Evolutionary conservation across 1,284 basidiomycete species (phyloP), one percentile per base, ranked within the genome.

Genomic region (Tilletia horrida): DNA sequence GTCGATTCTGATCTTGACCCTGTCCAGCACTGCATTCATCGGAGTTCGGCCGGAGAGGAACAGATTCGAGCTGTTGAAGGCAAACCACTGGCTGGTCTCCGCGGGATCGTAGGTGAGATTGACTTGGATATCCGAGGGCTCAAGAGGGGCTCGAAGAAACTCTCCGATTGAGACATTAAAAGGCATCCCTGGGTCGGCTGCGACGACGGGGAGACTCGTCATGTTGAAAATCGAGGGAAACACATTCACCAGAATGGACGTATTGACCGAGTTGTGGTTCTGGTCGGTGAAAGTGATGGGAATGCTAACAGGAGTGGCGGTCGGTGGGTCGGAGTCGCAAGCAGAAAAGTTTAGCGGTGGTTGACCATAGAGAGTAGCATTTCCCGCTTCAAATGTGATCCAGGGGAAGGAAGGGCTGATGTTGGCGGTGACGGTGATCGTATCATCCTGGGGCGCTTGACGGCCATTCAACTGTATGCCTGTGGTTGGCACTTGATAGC

Each of bases 141-240:
- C 27, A n/a, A 66, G 43, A 8, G 72, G 75, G 62, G 64, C 67
- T 73, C 87, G 86, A 72, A 88, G 86, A 78, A 84, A 88, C 47
- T 83, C 83, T 1, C 73, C 73, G 18, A 91, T 83, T 71, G 84
- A 77, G 71, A 89, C 87, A 1, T 82, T 72, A 55, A 89, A 78
- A 1, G 78, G 69, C 79, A 84, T 73, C 70, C 87, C 83, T 70
- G 85, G 79, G 68, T 82, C 82, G 43, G 85, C 84, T 50, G 85
- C 82, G 65, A 89, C 82, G n/a, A 86, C 83, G 3, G 88, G 86
- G 45, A 91, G 81, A 14, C 83, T 83, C 21, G 86, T 81, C n/a
- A 82, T 73, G 18, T 85, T 85, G 82, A 93, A 92, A 76, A 86
- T 88, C 0, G 90, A 89, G 4, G 88, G 85, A 23, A 88, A 88